These are phyloP conservation scores for Neonothopanus nambi DNA, from an alignment of 1,284 basidiomycete genomes.

Conservation along the genomic window DNA sequence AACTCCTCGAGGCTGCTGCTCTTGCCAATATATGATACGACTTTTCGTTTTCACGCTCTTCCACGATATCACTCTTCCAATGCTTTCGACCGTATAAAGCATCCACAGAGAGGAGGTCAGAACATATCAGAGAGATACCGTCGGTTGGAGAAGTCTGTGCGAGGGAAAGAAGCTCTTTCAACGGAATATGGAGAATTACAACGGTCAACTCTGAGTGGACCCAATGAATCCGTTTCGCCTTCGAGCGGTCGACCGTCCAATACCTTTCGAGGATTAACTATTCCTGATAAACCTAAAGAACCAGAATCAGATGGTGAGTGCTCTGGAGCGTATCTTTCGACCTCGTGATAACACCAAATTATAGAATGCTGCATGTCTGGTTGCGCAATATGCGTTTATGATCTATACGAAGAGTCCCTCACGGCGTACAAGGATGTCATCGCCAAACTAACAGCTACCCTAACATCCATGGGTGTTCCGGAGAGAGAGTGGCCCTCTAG, in stretches of 20 bases:
- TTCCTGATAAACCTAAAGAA: conserved; percentile 60
- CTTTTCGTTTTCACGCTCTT: no score
- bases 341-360: neutral
- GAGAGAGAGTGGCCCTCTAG: conserved; percentile 64
- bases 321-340: neutral
- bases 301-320: conserved; percentile 66
- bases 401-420: conserved; percentile 80
- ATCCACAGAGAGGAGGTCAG: conserved; percentile 33
- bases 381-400: conserved; percentile 87
- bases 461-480: conserved; percentile 52
- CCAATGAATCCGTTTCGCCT: neutral
- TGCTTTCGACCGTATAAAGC: neutral
- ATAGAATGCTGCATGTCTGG: conserved; percentile 92
- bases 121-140: conserved; percentile 54
- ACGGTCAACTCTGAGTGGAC: conserved; percentile 8
- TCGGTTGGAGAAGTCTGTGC: conserved; percentile 54
- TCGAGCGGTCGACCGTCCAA: conserved; percentile 17
- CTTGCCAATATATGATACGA: no score
- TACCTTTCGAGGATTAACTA: conserved; percentile 53
- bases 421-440: conserved; percentile 65
- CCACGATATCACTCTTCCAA: no score
- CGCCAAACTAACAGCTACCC: conserved; percentile 46
- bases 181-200: conserved; percentile 31
- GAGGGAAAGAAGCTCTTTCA: conserved; percentile 43
- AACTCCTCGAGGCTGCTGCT: no score